Percentiles rank a stretch among this genome's conserved stretches.
phyloP scores from a whole-genome alignment of 2,329 filamentous ascomycete species.

The Diaporthe velutina region DNA sequence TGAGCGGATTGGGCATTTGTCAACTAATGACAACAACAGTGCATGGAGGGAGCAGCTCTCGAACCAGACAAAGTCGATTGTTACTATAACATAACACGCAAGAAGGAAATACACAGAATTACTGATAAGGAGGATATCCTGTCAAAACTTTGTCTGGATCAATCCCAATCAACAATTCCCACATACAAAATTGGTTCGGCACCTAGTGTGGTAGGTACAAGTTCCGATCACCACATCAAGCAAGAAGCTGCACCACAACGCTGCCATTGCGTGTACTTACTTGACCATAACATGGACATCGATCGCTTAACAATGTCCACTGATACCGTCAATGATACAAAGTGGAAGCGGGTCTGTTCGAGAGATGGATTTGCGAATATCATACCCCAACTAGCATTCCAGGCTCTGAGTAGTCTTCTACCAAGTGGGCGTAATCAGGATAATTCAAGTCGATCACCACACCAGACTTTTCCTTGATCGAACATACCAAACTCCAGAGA shows the following conservation, averaged over 20 bases:
- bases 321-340: no score
- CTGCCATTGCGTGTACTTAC: not conserved
- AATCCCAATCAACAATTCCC: no score
- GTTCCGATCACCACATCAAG: not conserved
- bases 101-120: not conserved
- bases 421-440: no score
- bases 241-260: not conserved
- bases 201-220: not conserved
- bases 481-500: no score
- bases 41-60: not conserved
- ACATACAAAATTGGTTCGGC: no score
- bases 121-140: not conserved
- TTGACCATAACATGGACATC: not conserved
- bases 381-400: no score
- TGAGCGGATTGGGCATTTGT: not conserved
- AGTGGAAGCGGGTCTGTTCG: no score
- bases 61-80: not conserved
- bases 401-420: no score
- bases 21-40: rapidly evolving
- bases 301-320: not conserved
- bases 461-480: no score
- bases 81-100: not conserved
- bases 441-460: no score
- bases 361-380: no score
- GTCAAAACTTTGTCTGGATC: not conserved